Percentiles rank a stretch among this genome's conserved stretches.
Evolutionary conservation across 495 filamentous ascomycete genomes (phyloP).

Genomic region (Echria macrotheca): DNA sequence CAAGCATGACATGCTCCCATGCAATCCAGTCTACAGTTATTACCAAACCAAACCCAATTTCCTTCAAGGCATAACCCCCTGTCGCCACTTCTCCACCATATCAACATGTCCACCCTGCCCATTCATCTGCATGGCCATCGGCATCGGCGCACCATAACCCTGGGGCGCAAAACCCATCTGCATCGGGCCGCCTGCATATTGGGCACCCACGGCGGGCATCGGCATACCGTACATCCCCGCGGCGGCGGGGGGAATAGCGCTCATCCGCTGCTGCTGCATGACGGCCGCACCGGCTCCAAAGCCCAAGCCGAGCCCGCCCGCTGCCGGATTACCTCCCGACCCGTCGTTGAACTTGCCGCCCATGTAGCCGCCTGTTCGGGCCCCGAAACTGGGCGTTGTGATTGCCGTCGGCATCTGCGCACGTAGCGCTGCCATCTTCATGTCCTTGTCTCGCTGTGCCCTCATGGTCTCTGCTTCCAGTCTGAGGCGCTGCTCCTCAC

Average conservation of each 20-base stretch:
- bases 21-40: not conserved
- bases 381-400: slow-evolving; percentile 21
- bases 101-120: slow-evolving; percentile 56
- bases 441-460: slow-evolving; percentile 28
- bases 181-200: not conserved
- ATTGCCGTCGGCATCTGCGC: slow-evolving; percentile 37
- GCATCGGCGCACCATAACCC: slow-evolving; percentile 28
- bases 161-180: not conserved
- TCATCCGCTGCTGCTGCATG: slow-evolving; percentile 12
- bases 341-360: slow-evolving; percentile 49
- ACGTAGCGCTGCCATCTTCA: slow-evolving; percentile 36
- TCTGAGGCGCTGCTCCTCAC: slow-evolving; percentile 30
- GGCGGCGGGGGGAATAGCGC: slow-evolving; percentile 9
- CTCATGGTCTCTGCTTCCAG: slow-evolving; percentile 32
- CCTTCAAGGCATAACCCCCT: slow-evolving; percentile 60
- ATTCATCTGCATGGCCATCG: too few relatives aligned
- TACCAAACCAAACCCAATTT: slow-evolving; percentile 3
- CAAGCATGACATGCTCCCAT: not conserved
- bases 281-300: slow-evolving; percentile 10
- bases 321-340: slow-evolving; percentile 28
- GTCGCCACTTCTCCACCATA: slow-evolving; percentile 86
- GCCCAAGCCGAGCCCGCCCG: slow-evolving; percentile 9
- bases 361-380: slow-evolving; percentile 42
- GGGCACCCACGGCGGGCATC: not conserved
- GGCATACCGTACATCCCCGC: slow-evolving; percentile 6